Evolutionary conservation across 768 basidiomycete species (phyloP).

Genomic region (Hygrocybe coccinea): DNA sequence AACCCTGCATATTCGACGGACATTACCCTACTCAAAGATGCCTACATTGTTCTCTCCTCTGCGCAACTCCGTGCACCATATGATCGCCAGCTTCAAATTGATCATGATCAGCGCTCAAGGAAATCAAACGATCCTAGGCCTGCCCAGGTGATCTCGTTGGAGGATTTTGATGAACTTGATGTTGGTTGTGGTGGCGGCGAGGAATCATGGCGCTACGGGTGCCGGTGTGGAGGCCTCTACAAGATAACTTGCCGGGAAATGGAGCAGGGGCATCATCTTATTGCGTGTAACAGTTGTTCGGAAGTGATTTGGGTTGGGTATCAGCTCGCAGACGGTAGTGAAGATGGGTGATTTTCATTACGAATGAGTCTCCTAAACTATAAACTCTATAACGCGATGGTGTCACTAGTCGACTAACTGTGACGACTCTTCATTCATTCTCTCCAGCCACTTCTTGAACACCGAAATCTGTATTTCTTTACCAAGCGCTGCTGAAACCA

Average conservation of each 20-base stretch:
- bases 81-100: conserved; percentile 31
- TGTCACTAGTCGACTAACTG: neutral
- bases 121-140: conserved; percentile 49
- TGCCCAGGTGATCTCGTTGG: conserved; percentile 73
- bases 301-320: conserved; percentile 86
- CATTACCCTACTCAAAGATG: conserved; percentile 60
- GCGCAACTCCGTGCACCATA: conserved; percentile 46
- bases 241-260: conserved; percentile 52
- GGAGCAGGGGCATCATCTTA: conserved; percentile 66
- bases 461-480: conserved; percentile 51
- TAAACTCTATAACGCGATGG: too few relatives aligned
- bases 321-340: conserved; percentile 43
- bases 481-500: conserved; percentile 58
- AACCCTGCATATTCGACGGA: neutral
- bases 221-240: conserved; percentile 73
- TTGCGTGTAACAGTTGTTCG: conserved; percentile 72
- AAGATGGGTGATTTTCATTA: neutral
- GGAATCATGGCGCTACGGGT: conserved; percentile 51
- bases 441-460: conserved; percentile 50
- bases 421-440: neutral
- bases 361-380: conserved; percentile 4
- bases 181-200: conserved; percentile 28
- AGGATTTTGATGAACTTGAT: conserved; percentile 57
- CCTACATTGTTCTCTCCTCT: conserved; percentile 58
- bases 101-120: neutral